Base-by-base conservation (phyloP, 208 protist species). In the Crithidia acanthocephali region DNA sequence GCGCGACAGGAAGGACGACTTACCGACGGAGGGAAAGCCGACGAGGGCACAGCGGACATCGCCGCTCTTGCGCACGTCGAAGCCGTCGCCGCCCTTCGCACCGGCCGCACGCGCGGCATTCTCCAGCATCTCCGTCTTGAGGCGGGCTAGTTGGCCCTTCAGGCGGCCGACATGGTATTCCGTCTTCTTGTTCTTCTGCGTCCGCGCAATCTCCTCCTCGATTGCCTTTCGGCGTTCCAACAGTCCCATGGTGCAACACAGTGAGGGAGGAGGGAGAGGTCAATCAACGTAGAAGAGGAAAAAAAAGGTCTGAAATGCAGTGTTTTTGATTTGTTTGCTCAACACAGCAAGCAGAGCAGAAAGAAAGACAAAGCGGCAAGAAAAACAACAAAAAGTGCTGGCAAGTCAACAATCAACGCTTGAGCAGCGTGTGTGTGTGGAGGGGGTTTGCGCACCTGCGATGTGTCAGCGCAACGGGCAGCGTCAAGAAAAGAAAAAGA, bases 121-220 rank as follows among this genome's bases (percentile, higher is more conserved):
- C 63, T 98, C 94, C 20, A 98, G 70, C 81, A 99, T 89, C 84
- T 98, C 87, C 33, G 92, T 94, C 72, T 98, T 95, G 59, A 99
- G 93, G 64, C 92, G 87, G 2, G 98, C 98, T 57, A 99, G 73
- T 73, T 98, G 98, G 15, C 98, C 98, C 71, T 99, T 99, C 11
- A 99, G 83, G 6, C 91, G 79, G 37, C 98, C 97, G 8, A 99
- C 69, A 88, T 99, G 98, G 79, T 98, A 93, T 76, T 99, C 95
- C 22, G 98, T 99, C 52, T 98, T 98, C 76, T 99, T 99, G 83
- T 99, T 99, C 63, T 99, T 99, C 69, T 99, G 98, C 13, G 98
- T 99, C 9, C 95, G 82, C 11, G 88, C 85, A 67, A 99, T 99
- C 79, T 99, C 98, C 7, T 95, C 79, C 89, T 99, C 98, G 45